phyloP scores from a whole-genome alignment of 106 monocot species.

The Allium sativum region DNA sequence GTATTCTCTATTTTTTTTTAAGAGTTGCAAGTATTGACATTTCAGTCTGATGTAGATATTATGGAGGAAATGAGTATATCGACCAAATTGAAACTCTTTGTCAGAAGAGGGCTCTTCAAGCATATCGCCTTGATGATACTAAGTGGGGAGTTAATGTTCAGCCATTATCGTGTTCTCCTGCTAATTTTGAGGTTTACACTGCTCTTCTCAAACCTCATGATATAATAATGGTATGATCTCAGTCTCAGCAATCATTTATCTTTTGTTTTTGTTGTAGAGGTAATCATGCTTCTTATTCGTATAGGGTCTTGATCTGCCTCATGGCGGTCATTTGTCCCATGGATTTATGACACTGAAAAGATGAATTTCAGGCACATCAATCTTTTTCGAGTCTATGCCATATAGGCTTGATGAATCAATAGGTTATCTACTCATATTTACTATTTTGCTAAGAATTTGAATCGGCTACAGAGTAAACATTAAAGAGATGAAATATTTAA shows the following conservation, averaged over 20 bases:
- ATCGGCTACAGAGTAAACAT: too few species aligned
- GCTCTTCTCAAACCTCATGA: constrained; percentile 32
- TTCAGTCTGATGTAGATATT: constrained; percentile 14
- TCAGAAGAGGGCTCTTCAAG: constrained; percentile 25
- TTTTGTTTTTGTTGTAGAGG: not conserved
- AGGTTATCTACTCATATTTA: constrained; percentile 5
- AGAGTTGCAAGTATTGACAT: too few species aligned
- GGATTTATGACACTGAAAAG: constrained; percentile 36
- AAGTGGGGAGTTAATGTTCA: constrained; percentile 22
- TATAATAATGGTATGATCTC: constrained; percentile 21
- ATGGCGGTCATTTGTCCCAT: constrained; percentile 40
- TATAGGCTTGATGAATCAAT: constrained; percentile 35
- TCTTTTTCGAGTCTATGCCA: constrained; percentile 37
- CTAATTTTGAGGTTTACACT: constrained; percentile 37
- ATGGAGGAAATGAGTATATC: constrained; percentile 36
- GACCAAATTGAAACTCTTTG: constrained; percentile 32
- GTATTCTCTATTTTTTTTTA: not conserved
- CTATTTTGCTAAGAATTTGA: too few species aligned
- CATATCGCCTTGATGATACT: constrained; percentile 21
- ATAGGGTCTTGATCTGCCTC: constrained; percentile 33
- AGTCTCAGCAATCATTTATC: not conserved
- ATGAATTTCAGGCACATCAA: constrained; percentile 29
- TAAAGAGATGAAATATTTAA: too few species aligned
- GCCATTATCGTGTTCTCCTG: constrained; percentile 8
- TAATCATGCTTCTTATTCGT: not conserved